phyloP scores from a whole-genome alignment of 306 rosid genomes.

The Echinosophora koreensis region DNA sequence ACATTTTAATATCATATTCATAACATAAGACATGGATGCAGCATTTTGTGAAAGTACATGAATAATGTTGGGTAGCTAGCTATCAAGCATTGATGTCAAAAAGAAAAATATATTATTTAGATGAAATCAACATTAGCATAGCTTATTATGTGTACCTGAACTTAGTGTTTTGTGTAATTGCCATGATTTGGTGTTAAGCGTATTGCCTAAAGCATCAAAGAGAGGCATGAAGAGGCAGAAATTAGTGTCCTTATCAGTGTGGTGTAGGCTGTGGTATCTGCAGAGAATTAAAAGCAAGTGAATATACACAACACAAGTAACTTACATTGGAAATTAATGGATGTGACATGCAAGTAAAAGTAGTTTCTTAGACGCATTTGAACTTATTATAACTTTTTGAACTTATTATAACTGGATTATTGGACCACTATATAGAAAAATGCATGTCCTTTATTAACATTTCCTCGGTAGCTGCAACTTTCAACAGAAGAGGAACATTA shows the following conservation, averaged over 20 bases:
- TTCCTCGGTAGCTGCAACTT: background rate
- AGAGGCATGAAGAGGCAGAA: conserved; percentile 97
- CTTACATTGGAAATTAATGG: background rate
- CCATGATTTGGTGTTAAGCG: conserved; percentile 72
- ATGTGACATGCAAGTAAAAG: background rate
- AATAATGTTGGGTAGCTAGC: background rate
- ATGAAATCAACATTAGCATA: background rate
- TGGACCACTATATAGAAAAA: conserved; percentile 17
- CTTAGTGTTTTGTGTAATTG: conserved; percentile 63
- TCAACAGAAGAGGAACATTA: background rate
- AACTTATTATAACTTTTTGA: background rate
- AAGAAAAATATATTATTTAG: background rate
- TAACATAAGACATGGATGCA: background rate
- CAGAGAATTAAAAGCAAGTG: conserved; percentile 18
- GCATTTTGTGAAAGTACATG: background rate
- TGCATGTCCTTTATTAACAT: background rate
- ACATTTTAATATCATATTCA: background rate
- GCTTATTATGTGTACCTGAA: conserved; percentile 55
- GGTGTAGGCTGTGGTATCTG: conserved; percentile 86
- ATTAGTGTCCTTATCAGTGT: conserved; percentile 68
- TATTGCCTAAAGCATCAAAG: conserved; percentile 74
- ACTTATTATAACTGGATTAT: background rate
- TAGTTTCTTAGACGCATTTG: background rate
- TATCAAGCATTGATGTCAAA: background rate
- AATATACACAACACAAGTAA: background rate